Evolutionary conservation across 1,284 basidiomycete species (phyloP).

Genomic region (Tetrapyrgos nigripes): DNA sequence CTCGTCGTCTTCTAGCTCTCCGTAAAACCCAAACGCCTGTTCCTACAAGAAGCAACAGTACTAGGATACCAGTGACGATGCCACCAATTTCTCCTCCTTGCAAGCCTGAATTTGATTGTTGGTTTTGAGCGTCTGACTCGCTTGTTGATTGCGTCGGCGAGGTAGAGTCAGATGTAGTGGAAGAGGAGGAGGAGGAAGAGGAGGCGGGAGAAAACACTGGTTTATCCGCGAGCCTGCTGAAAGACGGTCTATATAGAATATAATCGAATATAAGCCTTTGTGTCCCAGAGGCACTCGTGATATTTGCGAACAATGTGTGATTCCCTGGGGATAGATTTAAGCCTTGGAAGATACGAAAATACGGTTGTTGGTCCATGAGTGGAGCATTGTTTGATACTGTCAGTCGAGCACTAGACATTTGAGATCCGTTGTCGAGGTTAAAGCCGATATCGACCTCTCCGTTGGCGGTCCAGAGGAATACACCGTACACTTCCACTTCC

Average conservation of each 20-base stretch:
- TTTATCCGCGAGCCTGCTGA: neutral
- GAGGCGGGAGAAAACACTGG: constrained; percentile 1
- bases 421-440: neutral
- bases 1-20: too few species aligned
- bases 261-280: constrained; percentile 9
- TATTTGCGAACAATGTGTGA: neutral
- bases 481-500: constrained; percentile 1
- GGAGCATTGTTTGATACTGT: neutral
- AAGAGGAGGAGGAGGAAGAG: neutral
- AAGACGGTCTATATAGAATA: constrained; percentile 1
- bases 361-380: neutral
- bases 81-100: neutral
- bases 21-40: too few species aligned
- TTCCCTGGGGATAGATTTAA: neutral
- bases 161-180: neutral
- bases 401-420: neutral
- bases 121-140: neutral
- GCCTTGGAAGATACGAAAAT: neutral
- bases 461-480: constrained; percentile 1
- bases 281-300: neutral
- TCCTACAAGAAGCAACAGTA: neutral
- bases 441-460: neutral
- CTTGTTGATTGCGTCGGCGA: too few species aligned
- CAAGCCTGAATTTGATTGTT: neutral
- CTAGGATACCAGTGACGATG: neutral